Evolutionary conservation across 1,284 basidiomycete species (phyloP).

Genomic region (Caloboletus firmus): DNA sequence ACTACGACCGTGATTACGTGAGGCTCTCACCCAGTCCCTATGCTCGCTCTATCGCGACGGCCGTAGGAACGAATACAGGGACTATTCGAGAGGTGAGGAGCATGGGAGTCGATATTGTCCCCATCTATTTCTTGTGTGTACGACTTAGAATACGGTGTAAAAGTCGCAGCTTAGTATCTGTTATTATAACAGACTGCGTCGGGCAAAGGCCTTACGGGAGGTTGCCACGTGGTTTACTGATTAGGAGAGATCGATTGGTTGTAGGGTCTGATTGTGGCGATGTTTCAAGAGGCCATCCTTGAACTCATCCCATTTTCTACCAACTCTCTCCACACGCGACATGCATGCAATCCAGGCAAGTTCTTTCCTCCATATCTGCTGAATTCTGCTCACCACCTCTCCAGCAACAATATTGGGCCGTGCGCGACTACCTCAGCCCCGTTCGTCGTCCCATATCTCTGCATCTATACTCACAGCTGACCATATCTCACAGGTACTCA

Average conservation of each 20-base stretch:
- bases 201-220: too few relatives aligned
- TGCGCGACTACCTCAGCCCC: conserved; percentile 95
- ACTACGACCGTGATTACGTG: conserved; percentile 32
- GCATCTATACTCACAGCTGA: conserved; percentile 33
- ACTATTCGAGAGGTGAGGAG: conserved; percentile 27
- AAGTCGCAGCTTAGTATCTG: too few relatives aligned
- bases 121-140: too few relatives aligned
- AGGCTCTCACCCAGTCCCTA: conserved; percentile 40
- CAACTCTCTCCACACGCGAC: conserved; percentile 9
- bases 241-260: conserved; percentile 38
- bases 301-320: conserved; percentile 11
- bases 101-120: conserved; percentile 20
- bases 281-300: conserved; percentile 17
- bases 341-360: conserved; percentile 76
- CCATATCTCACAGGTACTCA: conserved; percentile 70
- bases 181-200: too few relatives aligned
- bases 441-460: conserved; percentile 47
- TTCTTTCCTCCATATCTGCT: not conserved
- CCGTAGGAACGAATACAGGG: conserved; percentile 21
- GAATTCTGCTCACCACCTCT: conserved; percentile 9
- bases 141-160: too few relatives aligned
- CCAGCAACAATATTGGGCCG: conserved; percentile 90
- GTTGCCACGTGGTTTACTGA: conserved; percentile 29
- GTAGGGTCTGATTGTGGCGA: conserved; percentile 35
- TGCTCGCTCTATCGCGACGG: conserved; percentile 32